phyloP scores from a whole-genome alignment of 2,329 filamentous ascomycete genomes.

The Exophiala aquamarina region DNA sequence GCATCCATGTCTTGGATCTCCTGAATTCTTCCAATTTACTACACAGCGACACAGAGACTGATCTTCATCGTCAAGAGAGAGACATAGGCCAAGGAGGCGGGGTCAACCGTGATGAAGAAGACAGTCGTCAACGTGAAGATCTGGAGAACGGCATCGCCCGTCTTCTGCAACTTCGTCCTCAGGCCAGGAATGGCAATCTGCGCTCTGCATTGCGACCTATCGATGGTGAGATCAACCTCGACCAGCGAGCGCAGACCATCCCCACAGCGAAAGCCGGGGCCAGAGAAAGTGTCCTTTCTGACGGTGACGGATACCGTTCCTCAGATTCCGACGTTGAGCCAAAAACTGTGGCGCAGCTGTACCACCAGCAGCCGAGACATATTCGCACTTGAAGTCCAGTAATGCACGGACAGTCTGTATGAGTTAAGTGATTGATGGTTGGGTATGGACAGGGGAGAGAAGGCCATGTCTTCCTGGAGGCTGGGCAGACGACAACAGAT shows the following conservation, averaged over 20 bases:
- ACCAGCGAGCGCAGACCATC: not conserved
- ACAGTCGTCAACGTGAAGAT: too few relatives aligned
- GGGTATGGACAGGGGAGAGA: too few relatives aligned
- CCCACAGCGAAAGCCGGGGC: too few relatives aligned
- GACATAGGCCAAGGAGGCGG: too few relatives aligned
- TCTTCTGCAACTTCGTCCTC: not conserved
- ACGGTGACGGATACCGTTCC: conserved; percentile 17
- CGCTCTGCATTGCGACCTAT: not conserved
- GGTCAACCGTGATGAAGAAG: too few relatives aligned
- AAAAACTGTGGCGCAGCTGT: conserved; percentile 21
- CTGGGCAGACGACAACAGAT: too few relatives aligned
- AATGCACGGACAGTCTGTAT: too few relatives aligned
- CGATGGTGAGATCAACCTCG: not conserved
- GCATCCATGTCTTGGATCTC: conserved; percentile 21
- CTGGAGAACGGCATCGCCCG: too few relatives aligned
- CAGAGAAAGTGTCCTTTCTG: conserved; percentile 17
- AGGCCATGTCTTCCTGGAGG: too few relatives aligned
- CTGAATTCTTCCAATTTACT: conserved; percentile 16
- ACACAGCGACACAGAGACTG: conserved; percentile 8
- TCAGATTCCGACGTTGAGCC: conserved; percentile 18
- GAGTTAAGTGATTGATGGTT: too few relatives aligned
- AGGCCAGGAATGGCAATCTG: not conserved
- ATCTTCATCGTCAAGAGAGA: too few relatives aligned
- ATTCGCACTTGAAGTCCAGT: conserved; percentile 12
- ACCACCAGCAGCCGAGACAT: conserved; percentile 17